Conservation (phyloP, 345 rosid genomes). For the Eucalyptus grandis region DNA sequence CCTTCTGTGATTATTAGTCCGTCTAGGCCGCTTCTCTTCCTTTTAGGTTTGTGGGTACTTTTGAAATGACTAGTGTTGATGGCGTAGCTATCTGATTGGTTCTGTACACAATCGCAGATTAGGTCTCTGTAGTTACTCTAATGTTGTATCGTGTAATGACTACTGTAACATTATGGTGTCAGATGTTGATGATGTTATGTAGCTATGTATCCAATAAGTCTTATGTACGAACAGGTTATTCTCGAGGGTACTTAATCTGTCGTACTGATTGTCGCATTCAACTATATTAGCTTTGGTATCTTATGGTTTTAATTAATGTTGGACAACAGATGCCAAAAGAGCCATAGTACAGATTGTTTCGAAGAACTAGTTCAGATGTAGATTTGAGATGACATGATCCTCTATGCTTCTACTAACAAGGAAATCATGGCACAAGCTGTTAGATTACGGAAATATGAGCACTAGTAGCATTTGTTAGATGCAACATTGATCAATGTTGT, state of each 20-base stretch:
- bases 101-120: conserved; percentile 1
- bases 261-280: neutral
- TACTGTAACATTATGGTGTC: neutral
- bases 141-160: neutral
- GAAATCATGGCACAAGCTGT: neutral
- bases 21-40: neutral
- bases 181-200: neutral
- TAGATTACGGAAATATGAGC: neutral
- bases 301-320: neutral
- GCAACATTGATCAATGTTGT: neutral
- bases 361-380: neutral
- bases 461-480: neutral
- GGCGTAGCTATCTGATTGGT: conserved; percentile 16
- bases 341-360: neutral
- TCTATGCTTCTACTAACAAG: neutral
- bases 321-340: neutral
- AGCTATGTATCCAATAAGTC: neutral
- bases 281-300: neutral
- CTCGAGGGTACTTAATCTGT: neutral
- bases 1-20: neutral
- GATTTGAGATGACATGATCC: neutral
- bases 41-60: neutral
- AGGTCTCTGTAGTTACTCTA: conserved; percentile 4
- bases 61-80: conserved; percentile 4
- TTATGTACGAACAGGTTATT: neutral